Evolutionary conservation across 768 basidiomycete species (phyloP), one percentile per base, ranked within the genome.

Genomic region (Megacollybia marginata): DNA sequence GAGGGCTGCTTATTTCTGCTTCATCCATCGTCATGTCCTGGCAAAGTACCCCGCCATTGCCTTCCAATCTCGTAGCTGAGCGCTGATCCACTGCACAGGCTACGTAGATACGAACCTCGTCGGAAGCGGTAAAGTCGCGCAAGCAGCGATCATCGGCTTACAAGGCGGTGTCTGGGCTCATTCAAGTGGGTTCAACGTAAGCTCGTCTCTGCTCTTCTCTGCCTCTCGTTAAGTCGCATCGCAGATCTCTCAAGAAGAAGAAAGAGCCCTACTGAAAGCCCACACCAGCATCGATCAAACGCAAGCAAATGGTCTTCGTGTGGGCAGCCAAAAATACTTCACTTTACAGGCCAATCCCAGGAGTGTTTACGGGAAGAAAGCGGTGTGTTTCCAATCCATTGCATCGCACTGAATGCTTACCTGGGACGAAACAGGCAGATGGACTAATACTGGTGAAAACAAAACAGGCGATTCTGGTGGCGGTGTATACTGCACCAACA

Each of bases 101-200:
- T 90, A 91, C 70, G 86, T 92, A 66, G 88, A 93, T 64, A 72
- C 69, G 60, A 82, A 89, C 65, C 80, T 94, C 50, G 65, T 94
- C 57, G 87, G 80, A 33, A 82, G 69, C 53, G 81, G 79, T 56
- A 88, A 81, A 68, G 69, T 95, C 61, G n/a, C n/a, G 69, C 20
- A 76, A 78, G 92, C 90, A 35, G 91, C 91, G 31, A 85, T 88
- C 60, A 42, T 92, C 44, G 90, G 89, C 40, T 73, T 70, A 48
- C 60, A 74, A 56, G 89, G 88, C 46, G 88, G 90, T 46, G 73
- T 89, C 7, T 92, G 90, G 90, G 89, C 88, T 10, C 49, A 68
- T 1, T 75, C 77, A 5, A 1, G 72, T 4, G 83, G 81, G 6
- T 88, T 81, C 63, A 69, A 55, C 5, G 83, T 86, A 61, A 56